These are phyloP conservation scores for Apiotrichum porosum DNA, from an alignment of 1,284 basidiomycete genomes.

Conservation along the genomic window DNA sequence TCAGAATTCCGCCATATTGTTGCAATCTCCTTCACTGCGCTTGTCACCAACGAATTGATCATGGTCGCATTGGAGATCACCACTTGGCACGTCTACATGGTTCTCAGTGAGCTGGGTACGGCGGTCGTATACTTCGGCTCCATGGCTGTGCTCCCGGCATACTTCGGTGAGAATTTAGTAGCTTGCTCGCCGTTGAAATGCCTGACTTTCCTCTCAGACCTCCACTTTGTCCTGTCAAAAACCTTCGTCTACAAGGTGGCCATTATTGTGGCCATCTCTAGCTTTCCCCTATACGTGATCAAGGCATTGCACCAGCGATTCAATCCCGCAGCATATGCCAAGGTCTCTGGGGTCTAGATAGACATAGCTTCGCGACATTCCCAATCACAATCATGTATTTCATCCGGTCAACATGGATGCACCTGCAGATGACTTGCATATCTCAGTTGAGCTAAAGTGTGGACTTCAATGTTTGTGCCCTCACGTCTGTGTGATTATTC, in stretches of 20 bases:
- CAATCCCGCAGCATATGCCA: constrained; percentile 90
- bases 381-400: no score
- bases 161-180: constrained; percentile 69
- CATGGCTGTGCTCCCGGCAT: constrained; percentile 91
- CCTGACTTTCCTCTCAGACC: constrained; percentile 70
- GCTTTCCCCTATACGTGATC: constrained; percentile 84
- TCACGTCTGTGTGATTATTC: no score
- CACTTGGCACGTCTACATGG: constrained; percentile 97
- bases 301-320: constrained; percentile 80
- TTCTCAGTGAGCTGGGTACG: constrained; percentile 84
- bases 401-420: no score
- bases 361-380: no score
- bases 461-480: no score
- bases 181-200: constrained; percentile 1
- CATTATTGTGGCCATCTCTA: constrained; percentile 88
- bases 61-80: constrained; percentile 99
- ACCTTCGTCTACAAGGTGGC: constrained; percentile 94
- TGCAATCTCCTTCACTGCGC: constrained; percentile 92
- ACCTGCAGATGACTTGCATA: no score
- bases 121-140: constrained; percentile 83
- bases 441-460: no score
- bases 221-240: constrained; percentile 81
- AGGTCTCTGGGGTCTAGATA: constrained; percentile 54
- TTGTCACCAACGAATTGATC: constrained; percentile 94
- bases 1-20: constrained; percentile 98